Percentiles rank a stretch among this genome's conserved stretches.
Conservation (phyloP, 2,329 filamentous ascomycete species). For the Nannizzia gypsea region DNA sequence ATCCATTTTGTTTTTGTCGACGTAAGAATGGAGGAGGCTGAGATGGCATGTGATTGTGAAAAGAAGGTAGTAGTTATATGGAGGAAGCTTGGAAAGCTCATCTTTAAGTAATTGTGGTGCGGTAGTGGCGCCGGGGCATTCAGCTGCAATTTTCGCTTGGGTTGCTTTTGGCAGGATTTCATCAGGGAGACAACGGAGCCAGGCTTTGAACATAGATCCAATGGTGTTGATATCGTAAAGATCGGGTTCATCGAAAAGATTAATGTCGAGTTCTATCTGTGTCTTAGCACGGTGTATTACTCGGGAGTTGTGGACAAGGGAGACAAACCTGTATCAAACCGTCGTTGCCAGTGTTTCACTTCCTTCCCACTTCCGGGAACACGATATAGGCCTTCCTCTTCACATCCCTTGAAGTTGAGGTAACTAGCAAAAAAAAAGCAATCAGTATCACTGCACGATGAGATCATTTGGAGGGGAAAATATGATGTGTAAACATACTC, state of each 20-base stretch:
- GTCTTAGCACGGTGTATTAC: neutral
- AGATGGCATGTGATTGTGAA: constrained; percentile 96
- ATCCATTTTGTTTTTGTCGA: constrained; percentile 97
- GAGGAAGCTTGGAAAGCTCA: constrained; percentile 83
- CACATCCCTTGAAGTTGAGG: constrained; percentile 84
- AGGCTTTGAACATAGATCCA: constrained; percentile 90
- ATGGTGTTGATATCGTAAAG: constrained; percentile 95
- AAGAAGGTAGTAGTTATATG: constrained; percentile 93
- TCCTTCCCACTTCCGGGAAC: constrained; percentile 83
- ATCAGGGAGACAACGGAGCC: constrained; percentile 88
- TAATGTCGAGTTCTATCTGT: constrained; percentile 64
- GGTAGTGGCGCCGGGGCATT: constrained; percentile 65
- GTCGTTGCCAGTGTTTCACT: constrained; percentile 85
- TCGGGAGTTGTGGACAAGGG: constrained; percentile 6
- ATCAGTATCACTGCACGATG: neutral
- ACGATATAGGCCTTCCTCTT: constrained; percentile 86
- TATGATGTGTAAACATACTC: constrained; percentile 44
- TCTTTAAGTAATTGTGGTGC: constrained; percentile 81
- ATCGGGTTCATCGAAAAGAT: constrained; percentile 75
- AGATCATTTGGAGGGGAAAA: neutral
- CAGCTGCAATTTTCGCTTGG: constrained; percentile 66
- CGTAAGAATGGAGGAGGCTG: constrained; percentile 77
- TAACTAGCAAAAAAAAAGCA: constrained; percentile 41
- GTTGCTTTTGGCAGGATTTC: constrained; percentile 79
- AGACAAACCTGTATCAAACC: constrained; percentile 66